These are phyloP conservation scores for Phytomonas sp. DNA, from an alignment of 208 protist species.

Conservation along the genomic window DNA sequence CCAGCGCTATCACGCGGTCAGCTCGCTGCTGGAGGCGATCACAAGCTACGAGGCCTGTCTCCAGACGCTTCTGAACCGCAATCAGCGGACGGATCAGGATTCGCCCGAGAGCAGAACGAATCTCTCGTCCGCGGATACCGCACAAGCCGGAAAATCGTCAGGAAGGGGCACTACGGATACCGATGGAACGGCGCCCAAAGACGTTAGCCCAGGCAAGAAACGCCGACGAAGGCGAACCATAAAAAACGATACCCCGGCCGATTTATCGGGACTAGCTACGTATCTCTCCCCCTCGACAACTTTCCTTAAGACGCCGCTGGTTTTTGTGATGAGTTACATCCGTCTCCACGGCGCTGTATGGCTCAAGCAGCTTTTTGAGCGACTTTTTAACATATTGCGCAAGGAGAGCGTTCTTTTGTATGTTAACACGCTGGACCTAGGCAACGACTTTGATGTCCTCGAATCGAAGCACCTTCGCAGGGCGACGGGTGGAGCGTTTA, in stretches of 20 bases:
- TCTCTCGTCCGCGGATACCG: background rate
- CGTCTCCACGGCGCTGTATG: slow-evolving; percentile 77
- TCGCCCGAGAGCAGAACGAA: background rate
- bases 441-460: slow-evolving; percentile 10
- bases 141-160: background rate
- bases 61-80: slow-evolving; percentile 8
- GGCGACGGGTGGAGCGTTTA: background rate
- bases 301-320: slow-evolving; percentile 49
- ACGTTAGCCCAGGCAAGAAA: background rate
- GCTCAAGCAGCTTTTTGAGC: slow-evolving; percentile 62
- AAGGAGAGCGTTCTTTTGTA: slow-evolving; percentile 77
- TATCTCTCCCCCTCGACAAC: slow-evolving; percentile 20
- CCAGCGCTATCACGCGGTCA: slow-evolving; percentile 27
- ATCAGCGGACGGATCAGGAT: background rate
- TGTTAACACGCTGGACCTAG: slow-evolving; percentile 72
- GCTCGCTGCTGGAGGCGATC: slow-evolving; percentile 42
- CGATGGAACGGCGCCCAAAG: background rate
- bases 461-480: background rate
- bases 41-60: slow-evolving; percentile 30
- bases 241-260: background rate
- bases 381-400: slow-evolving; percentile 72
- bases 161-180: background rate
- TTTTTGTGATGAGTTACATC: slow-evolving; percentile 72
- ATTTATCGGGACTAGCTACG: background rate
- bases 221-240: background rate